A percentile compares a stretch with the other conserved stretches of the same genome.
Conservation (phyloP, 768 basidiomycete genomes). For the Filobasidium wieringae region DNA sequence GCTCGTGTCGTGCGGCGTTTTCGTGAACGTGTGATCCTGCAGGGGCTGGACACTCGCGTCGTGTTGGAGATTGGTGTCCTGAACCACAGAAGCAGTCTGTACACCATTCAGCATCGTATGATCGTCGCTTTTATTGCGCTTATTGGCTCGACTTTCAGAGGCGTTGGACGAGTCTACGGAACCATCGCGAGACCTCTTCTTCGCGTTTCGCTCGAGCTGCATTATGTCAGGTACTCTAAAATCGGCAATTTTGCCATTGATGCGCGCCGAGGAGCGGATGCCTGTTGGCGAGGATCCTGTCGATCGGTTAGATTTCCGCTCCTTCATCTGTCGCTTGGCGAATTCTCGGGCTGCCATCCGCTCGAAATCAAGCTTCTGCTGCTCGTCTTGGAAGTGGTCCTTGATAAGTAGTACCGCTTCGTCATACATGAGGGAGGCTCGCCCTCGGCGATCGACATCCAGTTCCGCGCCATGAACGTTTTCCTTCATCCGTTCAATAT, state of each 20-base stretch:
- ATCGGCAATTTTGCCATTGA: constrained; percentile 62
- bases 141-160: neutral
- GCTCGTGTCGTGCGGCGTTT: too few relatives aligned
- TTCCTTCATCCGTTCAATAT: constrained; percentile 41
- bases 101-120: too few relatives aligned
- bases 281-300: constrained; percentile 29
- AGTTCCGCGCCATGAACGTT: constrained; percentile 46
- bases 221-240: constrained; percentile 61
- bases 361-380: constrained; percentile 70
- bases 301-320: constrained; percentile 38
- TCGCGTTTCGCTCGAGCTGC: constrained; percentile 60
- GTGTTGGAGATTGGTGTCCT: too few relatives aligned
- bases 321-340: constrained; percentile 46
- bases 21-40: too few relatives aligned
- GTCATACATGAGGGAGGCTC: constrained; percentile 79
- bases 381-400: constrained; percentile 69
- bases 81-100: too few relatives aligned
- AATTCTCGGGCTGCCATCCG: constrained; percentile 61
- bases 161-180: neutral
- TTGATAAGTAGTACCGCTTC: constrained; percentile 61
- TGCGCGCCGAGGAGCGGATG: constrained; percentile 59
- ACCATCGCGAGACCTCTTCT: constrained; percentile 36
- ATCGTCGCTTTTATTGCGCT: neutral
- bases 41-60: too few relatives aligned
- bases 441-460: constrained; percentile 63